These are phyloP conservation scores for Monosporascus sp. DNA, from an alignment of 2,329 filamentous ascomycete species.

Conservation along the genomic window DNA sequence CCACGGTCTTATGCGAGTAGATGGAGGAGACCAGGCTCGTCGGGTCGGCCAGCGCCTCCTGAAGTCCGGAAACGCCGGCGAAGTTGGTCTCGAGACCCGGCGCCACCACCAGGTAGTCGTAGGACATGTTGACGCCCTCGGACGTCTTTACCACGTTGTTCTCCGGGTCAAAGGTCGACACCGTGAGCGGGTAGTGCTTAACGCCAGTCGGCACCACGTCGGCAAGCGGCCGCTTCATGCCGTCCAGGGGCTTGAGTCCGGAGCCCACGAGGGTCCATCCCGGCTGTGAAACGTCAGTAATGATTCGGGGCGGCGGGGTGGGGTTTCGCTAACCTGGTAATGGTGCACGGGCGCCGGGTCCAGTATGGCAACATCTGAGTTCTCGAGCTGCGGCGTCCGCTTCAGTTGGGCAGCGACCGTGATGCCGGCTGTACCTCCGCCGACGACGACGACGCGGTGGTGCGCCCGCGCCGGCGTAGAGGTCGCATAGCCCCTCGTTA, in stretches of 20 bases:
- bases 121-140: constrained; percentile 29
- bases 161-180: constrained; percentile 28
- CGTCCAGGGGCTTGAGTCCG: constrained; percentile 24
- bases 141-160: constrained; percentile 29
- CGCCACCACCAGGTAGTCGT: constrained; percentile 32
- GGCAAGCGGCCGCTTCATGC: constrained; percentile 22
- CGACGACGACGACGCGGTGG: constrained; percentile 63
- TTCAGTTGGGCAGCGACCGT: constrained; percentile 64
- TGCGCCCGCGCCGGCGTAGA: constrained; percentile 26
- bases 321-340: constrained; percentile 21
- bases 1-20: constrained; percentile 29
- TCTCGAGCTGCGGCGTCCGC: constrained; percentile 18
- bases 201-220: constrained; percentile 27
- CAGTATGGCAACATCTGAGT: constrained; percentile 30
- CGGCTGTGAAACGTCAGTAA: constrained; percentile 17
- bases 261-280: constrained; percentile 34
- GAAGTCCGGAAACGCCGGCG: constrained; percentile 26
- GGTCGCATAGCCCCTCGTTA: constrained; percentile 21
- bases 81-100: constrained; percentile 32
- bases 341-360: constrained; percentile 29
- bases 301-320: background rate
- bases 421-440: constrained; percentile 61
- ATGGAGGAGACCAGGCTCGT: constrained; percentile 30
- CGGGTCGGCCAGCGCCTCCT: constrained; percentile 27
- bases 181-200: constrained; percentile 28